Percentiles rank a stretch among this genome's conserved stretches.
Evolutionary conservation across 2,329 filamentous ascomycete species (phyloP).

Genomic region (Monilinia vaccinii-corymbosi): DNA sequence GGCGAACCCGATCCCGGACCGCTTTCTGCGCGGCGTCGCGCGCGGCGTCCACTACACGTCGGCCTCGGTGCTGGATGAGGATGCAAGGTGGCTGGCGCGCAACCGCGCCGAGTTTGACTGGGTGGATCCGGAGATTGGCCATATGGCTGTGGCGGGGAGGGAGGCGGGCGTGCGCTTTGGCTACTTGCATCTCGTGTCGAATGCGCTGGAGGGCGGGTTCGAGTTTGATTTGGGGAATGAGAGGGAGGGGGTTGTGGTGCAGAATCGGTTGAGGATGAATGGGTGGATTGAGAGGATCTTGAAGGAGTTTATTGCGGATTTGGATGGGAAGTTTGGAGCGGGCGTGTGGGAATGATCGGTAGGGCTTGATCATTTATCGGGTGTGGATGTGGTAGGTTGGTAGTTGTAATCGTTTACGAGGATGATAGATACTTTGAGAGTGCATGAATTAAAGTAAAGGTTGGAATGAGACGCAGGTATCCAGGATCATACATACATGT

Average conservation of each 20-base stretch:
- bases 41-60: background rate
- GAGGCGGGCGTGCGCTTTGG: background rate
- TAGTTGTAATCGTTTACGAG: background rate
- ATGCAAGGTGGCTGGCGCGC: background rate
- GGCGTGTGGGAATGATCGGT: background rate
- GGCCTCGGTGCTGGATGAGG: background rate
- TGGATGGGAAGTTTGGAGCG: background rate
- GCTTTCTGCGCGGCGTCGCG: background rate
- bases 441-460: no score
- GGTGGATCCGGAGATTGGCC: background rate
- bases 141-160: background rate
- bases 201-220: background rate
- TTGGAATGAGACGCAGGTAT: no score
- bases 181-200: background rate
- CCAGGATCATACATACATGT: no score
- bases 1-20: background rate
- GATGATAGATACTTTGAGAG: no score
- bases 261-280: background rate
- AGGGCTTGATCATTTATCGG: background rate
- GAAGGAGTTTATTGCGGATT: background rate
- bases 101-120: background rate
- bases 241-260: background rate
- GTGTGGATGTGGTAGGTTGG: background rate
- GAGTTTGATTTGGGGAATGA: conserved; percentile 1
- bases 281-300: background rate